A percentile compares a stretch with the other conserved stretches of the same genome.
Conservation (phyloP, 345 rosid species). For the Geranium rotundifolium region DNA sequence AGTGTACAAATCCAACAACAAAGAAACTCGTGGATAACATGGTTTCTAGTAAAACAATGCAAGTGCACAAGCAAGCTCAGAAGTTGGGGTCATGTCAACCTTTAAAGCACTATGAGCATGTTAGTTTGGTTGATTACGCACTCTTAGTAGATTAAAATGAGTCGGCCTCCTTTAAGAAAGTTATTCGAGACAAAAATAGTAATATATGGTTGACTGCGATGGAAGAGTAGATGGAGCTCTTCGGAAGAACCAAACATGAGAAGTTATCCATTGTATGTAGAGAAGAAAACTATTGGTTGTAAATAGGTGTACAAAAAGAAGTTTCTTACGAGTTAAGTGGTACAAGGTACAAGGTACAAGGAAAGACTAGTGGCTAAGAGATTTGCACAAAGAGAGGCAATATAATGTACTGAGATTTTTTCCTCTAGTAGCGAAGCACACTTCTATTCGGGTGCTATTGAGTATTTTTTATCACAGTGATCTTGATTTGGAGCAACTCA, state of each 20-base stretch:
- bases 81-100: too few relatives aligned
- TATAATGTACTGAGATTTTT: background rate
- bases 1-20: too few relatives aligned
- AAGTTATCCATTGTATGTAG: background rate
- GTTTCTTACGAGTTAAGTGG: background rate
- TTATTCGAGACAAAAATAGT: background rate
- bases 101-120: too few relatives aligned
- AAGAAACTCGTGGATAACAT: too few relatives aligned
- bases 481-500: background rate
- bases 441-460: background rate
- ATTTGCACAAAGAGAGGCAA: background rate
- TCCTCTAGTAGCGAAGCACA: background rate
- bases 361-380: background rate
- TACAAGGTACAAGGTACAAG: background rate
- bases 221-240: background rate
- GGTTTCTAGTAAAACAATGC: too few relatives aligned
- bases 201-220: background rate
- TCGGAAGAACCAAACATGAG: background rate
- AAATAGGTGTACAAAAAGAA: background rate
- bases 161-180: too few relatives aligned
- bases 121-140: too few relatives aligned
- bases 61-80: too few relatives aligned
- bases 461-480: background rate
- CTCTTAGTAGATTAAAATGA: too few relatives aligned
- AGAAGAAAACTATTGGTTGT: background rate